A percentile compares a stretch with the other conserved stretches of the same genome.
These are phyloP conservation scores for Yarrowia osloensis DNA, from an alignment of 805 yeast species.

Conservation along the genomic window DNA sequence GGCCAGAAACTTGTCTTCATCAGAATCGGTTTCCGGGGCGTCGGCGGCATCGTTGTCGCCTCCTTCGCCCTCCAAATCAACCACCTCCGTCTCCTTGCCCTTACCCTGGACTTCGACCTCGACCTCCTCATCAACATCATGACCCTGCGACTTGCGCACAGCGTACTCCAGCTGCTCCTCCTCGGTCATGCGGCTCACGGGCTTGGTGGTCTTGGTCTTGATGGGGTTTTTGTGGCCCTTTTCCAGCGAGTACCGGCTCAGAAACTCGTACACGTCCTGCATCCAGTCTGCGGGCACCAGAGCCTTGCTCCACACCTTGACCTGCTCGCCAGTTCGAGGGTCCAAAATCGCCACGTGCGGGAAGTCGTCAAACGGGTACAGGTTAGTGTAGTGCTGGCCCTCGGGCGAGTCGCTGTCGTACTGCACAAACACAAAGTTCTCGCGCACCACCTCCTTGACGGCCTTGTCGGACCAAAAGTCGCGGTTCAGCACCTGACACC, in stretches of 20 bases:
- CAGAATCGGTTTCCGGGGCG: conserved; percentile 39
- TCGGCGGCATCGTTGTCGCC: neutral
- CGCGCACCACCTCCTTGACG: conserved; percentile 63
- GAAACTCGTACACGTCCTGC: conserved; percentile 68
- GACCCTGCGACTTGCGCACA: conserved; percentile 61
- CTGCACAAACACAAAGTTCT: conserved; percentile 80
- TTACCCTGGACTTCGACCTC: conserved; percentile 37
- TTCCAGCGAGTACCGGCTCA: conserved; percentile 63
- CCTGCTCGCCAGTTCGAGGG: conserved; percentile 93
- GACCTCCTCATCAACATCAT: conserved; percentile 32
- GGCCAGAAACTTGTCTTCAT: conserved; percentile 50
- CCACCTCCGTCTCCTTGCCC: conserved; percentile 35
- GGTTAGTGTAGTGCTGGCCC: conserved; percentile 69
- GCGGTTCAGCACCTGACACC: conserved; percentile 86
- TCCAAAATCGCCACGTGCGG: conserved; percentile 94
- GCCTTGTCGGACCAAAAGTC: conserved; percentile 83
- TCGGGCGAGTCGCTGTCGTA: conserved; percentile 75
- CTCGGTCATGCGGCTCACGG: conserved; percentile 72
- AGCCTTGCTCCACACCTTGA: conserved; percentile 67
- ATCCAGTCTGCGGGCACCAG: conserved; percentile 65
- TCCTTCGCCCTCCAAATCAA: conserved; percentile 13
- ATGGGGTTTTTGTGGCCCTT: conserved; percentile 66
- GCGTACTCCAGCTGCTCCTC: conserved; percentile 84
- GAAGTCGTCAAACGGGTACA: conserved; percentile 67
- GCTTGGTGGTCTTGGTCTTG: conserved; percentile 43